Base-by-base conservation (phyloP, 1,139 yeast genomes). In the Lodderomyces parapsilosis region DNA sequence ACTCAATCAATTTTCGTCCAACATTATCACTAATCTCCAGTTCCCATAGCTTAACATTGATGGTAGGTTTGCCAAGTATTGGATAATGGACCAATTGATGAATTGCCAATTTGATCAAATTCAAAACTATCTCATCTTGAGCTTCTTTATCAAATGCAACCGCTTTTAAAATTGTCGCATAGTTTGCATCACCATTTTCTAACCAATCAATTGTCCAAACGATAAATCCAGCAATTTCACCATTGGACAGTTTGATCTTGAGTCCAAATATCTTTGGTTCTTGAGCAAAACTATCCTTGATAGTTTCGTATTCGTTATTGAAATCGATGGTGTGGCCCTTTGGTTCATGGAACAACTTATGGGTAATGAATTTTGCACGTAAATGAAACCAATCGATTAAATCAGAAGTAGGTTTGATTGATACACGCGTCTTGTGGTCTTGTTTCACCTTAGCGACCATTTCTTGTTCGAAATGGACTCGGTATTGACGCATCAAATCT, bases 301-400 rank as follows among this genome's bases (percentile, higher is more conserved):
- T 58, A 10, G 62, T 54, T 1, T 60, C 60, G 44, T 63, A 59
- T 25, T 56, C 57, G 14, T 49, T 44, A 9, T 42, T 43, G 40
- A 65, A 61, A 46, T 68, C 66, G 39, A 64, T 56, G 4, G n/a
- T 4, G 24, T 47, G 40, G 30, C 40, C 35, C 1, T 52, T 42
- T 15, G 25, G 39, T 23, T 55, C 54, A 38, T 60, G 55, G 43
- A 62, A 61, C 32, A 66, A 47, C 46, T 60, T 62, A 42, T 63
- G 58, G 36, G 69, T 57, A 38, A 71, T 58, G 46, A 56, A 71
- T 44, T 72, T 73, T 23, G 71, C 56, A 47, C 78, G 57, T 40
- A 71, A 57, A 46, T 73, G 78, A 50, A 69, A 72, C 78, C 78
- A 73, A 54, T 72, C 76, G 8, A 68, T 53, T 19, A 59, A 48